Conservation (phyloP, 1,284 basidiomycete species). For the Ceratobasidium sp. region DNA sequence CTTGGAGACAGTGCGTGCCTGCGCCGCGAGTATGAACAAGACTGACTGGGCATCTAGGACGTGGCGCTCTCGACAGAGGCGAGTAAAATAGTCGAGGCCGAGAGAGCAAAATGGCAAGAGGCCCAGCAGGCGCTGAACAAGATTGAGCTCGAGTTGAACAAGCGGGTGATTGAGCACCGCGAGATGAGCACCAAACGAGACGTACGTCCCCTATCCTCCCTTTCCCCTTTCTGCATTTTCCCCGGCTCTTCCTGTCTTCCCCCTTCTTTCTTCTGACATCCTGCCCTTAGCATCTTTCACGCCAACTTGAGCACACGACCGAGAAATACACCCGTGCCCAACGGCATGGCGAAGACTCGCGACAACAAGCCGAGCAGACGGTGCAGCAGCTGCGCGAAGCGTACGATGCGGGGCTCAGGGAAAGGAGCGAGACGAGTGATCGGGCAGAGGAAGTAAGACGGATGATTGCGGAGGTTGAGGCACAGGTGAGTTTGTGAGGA, state of each 20-base stretch:
- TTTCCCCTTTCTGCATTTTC: background rate
- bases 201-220: constrained; percentile 1
- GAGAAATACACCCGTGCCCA: constrained; percentile 32
- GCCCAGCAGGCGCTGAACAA: constrained; percentile 17
- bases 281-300: constrained; percentile 17
- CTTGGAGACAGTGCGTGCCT: constrained; percentile 27
- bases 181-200: constrained; percentile 39
- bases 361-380: constrained; percentile 27
- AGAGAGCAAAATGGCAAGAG: constrained; percentile 26
- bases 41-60: background rate
- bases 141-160: constrained; percentile 31
- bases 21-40: background rate
- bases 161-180: constrained; percentile 38
- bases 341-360: constrained; percentile 34
- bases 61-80: constrained; percentile 29
- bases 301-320: constrained; percentile 25
- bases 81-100: constrained; percentile 25
- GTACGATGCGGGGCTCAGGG: constrained; percentile 10
- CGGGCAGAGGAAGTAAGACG: constrained; percentile 31
- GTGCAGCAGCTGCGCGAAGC: constrained; percentile 28
- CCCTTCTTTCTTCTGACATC: background rate
- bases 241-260: background rate
- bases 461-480: constrained; percentile 30
- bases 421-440: constrained; percentile 38
- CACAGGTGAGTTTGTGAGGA: constrained; percentile 18